These are phyloP conservation scores for Yarrowia keelungensis DNA, from an alignment of 805 yeast genomes.

Conservation along the genomic window DNA sequence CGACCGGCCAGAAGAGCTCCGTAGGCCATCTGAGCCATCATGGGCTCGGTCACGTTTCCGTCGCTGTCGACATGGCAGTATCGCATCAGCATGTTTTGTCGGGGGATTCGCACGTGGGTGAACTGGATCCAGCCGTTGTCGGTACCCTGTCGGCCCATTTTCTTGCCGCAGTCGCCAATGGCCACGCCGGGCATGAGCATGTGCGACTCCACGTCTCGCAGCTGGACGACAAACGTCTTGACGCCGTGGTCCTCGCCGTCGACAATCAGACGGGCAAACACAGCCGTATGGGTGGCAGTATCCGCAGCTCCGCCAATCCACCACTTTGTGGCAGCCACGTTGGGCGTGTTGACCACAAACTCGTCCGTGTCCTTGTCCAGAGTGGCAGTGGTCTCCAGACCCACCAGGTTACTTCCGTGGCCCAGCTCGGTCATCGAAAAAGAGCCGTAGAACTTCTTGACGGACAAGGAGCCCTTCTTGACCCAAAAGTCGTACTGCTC, in stretches of 20 bases:
- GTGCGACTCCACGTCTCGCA: constrained; percentile 72
- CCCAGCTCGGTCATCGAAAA: constrained; percentile 93
- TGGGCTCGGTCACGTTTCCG: constrained; percentile 76
- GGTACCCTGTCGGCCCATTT: constrained; percentile 95
- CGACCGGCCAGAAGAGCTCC: constrained; percentile 88
- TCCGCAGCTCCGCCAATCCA: constrained; percentile 99
- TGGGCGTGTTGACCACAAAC: constrained; percentile 82
- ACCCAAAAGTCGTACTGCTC: constrained; percentile 88
- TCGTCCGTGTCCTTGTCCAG: constrained; percentile 70
- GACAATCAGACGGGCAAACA: constrained; percentile 81
- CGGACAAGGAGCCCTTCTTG: constrained; percentile 54
- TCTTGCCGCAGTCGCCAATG: constrained; percentile 90
- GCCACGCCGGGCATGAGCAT: constrained; percentile 77
- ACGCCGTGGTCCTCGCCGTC: constrained; percentile 88
- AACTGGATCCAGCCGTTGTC: constrained; percentile 98
- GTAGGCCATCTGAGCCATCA: constrained; percentile 85
- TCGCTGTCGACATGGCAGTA: constrained; percentile 71
- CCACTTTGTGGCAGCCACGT: constrained; percentile 93
- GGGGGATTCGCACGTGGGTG: constrained; percentile 80
- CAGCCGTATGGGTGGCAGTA: constrained; percentile 83
- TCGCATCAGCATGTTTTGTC: constrained; percentile 79
- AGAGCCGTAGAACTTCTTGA: constrained; percentile 67
- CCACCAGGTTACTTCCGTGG: constrained; percentile 93
- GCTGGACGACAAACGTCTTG: constrained; percentile 87
- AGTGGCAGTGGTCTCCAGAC: constrained; percentile 88